Evolutionary conservation across 345 rosid species (phyloP).

Genomic region (Euphorbia lathyris): DNA sequence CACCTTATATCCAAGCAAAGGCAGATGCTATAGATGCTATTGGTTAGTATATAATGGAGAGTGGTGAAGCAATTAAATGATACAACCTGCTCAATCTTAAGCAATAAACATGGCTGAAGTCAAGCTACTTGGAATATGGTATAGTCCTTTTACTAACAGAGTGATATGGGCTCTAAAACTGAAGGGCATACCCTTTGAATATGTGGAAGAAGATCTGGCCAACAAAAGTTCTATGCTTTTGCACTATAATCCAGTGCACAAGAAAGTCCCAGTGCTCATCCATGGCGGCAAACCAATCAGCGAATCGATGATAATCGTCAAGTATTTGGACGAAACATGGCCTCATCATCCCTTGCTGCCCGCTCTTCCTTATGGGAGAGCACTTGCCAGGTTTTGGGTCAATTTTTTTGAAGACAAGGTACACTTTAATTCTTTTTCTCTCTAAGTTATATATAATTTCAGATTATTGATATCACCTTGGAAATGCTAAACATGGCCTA

Average conservation of each 20-base stretch:
- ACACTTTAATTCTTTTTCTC: neutral
- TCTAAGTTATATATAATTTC: no score
- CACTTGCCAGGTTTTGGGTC: slow-evolving; percentile 7
- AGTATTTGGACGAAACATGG: slow-evolving; percentile 9
- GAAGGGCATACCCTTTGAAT: slow-evolving; percentile 6
- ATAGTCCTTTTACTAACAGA: slow-evolving; percentile 1
- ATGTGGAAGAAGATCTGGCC: neutral
- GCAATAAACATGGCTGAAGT: neutral
- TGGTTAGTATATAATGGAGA: no score
- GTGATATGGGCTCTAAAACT: slow-evolving; percentile 7
- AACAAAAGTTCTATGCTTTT: slow-evolving; percentile 1
- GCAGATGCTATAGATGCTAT: no score
- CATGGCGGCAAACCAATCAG: neutral
- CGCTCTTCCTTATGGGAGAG: slow-evolving; percentile 1
- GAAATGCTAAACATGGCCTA: no score
- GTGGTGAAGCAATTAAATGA: no score
- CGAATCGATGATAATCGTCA: neutral
- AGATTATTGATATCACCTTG: no score
- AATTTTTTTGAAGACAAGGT: slow-evolving; percentile 5
- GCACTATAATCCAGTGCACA: slow-evolving; percentile 2
- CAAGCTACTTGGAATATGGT: neutral
- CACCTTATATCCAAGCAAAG: no score
- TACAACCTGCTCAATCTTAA: no score
- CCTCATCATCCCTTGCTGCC: slow-evolving; percentile 8
- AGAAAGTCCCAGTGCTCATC: slow-evolving; percentile 8